These are phyloP conservation scores for Rhizopogon vulgaris DNA, from an alignment of 768 basidiomycete genomes.

Conservation along the genomic window DNA sequence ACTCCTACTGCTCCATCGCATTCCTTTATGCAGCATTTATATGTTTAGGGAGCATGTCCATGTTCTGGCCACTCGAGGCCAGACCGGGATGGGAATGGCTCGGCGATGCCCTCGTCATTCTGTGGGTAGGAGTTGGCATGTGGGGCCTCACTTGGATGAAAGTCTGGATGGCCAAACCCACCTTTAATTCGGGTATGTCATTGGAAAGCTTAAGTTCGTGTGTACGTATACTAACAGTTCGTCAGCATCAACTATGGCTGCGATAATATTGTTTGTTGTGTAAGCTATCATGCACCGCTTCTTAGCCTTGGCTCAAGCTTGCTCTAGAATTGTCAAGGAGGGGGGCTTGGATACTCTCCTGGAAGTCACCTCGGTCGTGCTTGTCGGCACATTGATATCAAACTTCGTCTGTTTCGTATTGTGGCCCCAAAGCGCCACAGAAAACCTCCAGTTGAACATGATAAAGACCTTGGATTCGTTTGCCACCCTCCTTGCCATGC, in stretches of 20 bases:
- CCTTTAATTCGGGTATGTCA: constrained; percentile 76
- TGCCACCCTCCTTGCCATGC: constrained; percentile 73
- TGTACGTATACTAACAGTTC: background rate
- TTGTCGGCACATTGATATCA: constrained; percentile 69
- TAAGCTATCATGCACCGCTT: constrained; percentile 23
- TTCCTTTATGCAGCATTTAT: constrained; percentile 67
- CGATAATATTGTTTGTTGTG: constrained; percentile 82
- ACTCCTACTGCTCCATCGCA: constrained; percentile 69
- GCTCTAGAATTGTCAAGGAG: constrained; percentile 73
- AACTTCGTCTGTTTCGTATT: constrained; percentile 80
- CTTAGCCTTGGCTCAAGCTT: constrained; percentile 1
- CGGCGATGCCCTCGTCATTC: constrained; percentile 65
- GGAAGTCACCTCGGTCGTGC: constrained; percentile 70
- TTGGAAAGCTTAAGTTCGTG: background rate
- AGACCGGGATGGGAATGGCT: constrained; percentile 66
- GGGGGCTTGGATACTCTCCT: constrained; percentile 73
- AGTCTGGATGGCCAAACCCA: constrained; percentile 82
- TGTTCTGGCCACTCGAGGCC: constrained; percentile 76
- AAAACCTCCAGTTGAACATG: constrained; percentile 80
- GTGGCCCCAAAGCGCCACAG: constrained; percentile 83
- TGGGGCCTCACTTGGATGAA: constrained; percentile 86
- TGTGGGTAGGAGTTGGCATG: constrained; percentile 84
- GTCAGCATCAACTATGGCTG: constrained; percentile 77
- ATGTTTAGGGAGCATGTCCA: constrained; percentile 67
- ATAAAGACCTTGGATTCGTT: constrained; percentile 83